These are phyloP conservation scores for Crotalaria pallida DNA, from an alignment of 306 rosid genomes.

Conservation along the genomic window DNA sequence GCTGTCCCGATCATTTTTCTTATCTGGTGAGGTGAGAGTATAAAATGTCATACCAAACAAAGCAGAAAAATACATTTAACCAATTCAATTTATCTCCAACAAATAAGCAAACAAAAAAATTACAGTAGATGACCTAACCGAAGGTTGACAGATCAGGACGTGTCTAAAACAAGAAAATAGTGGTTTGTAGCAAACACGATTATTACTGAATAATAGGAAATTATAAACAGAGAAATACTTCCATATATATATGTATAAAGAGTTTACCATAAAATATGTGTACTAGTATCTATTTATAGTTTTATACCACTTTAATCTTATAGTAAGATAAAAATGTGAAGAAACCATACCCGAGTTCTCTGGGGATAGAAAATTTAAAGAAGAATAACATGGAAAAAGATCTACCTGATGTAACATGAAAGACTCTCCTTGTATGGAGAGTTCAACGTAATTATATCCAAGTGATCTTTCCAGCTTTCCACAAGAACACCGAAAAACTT, in stretches of 20 bases:
- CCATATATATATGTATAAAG: not conserved
- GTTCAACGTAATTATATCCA: slow-evolving; percentile 49
- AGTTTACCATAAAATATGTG: not conserved
- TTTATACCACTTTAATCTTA: not conserved
- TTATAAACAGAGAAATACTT: too few species aligned
- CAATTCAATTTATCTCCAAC: not conserved
- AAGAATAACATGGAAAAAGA: slow-evolving; percentile 2
- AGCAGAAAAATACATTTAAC: slow-evolving; percentile 9
- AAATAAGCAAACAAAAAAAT: not conserved
- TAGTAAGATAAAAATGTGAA: not conserved
- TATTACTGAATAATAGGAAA: not conserved
- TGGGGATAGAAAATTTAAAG: not conserved
- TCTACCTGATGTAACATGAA: slow-evolving; percentile 96
- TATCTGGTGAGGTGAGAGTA: slow-evolving; percentile 50
- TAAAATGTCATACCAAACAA: slow-evolving; percentile 3
- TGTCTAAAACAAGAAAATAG: not conserved
- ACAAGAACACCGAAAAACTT: slow-evolving; percentile 57
- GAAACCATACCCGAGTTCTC: not conserved
- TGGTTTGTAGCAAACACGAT: not conserved
- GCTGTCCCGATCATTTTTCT: slow-evolving; percentile 87
- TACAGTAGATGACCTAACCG: not conserved
- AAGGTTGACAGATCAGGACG: not conserved
- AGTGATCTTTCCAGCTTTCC: slow-evolving; percentile 61
- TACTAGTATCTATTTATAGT: not conserved
- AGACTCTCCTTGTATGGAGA: slow-evolving; percentile 88